Evolutionary conservation across 2,329 filamentous ascomycete genomes (phyloP).

Genomic region (Akanthomyces dipterigenus): DNA sequence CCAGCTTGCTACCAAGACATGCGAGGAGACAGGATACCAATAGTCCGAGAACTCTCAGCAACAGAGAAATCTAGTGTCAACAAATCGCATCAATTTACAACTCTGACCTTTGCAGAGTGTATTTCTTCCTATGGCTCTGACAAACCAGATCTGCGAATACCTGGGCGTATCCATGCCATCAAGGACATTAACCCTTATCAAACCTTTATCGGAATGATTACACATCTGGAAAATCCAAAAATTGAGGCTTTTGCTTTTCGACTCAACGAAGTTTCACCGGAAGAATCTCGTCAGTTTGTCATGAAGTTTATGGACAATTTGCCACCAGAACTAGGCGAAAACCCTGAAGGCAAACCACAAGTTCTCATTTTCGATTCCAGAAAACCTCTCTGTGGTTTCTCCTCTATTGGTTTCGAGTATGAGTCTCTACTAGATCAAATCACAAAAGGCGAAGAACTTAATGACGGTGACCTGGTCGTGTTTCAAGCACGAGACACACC

Average conservation of each 20-base stretch:
- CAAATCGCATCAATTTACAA: conserved; percentile 27
- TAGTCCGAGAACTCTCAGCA: conserved; percentile 22
- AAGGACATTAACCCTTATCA: conserved; percentile 49
- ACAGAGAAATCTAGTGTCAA: not conserved
- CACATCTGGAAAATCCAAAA: conserved; percentile 57
- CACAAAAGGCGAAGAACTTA: conserved; percentile 36
- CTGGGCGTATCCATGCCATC: conserved; percentile 57
- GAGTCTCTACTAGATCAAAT: conserved; percentile 45
- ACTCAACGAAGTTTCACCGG: conserved; percentile 43
- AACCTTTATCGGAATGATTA: conserved; percentile 70
- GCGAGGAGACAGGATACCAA: conserved; percentile 27
- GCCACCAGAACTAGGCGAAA: conserved; percentile 55
- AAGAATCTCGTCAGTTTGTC: conserved; percentile 56
- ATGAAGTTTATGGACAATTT: conserved; percentile 61
- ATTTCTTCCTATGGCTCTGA: conserved; percentile 82
- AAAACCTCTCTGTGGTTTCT: conserved; percentile 69
- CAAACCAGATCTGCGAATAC: conserved; percentile 82
- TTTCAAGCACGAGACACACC: conserved; percentile 68
- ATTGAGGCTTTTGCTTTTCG: conserved; percentile 70
- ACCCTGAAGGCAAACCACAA: conserved; percentile 71
- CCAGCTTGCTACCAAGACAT: conserved; percentile 58
- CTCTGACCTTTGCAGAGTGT: conserved; percentile 35
- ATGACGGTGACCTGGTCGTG: conserved; percentile 67
- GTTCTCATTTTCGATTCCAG: conserved; percentile 68
- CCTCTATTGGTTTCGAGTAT: conserved; percentile 61